Evolutionary conservation across 2,329 filamentous ascomycete species (phyloP).

Genomic region (Epichloe gansuensis): DNA sequence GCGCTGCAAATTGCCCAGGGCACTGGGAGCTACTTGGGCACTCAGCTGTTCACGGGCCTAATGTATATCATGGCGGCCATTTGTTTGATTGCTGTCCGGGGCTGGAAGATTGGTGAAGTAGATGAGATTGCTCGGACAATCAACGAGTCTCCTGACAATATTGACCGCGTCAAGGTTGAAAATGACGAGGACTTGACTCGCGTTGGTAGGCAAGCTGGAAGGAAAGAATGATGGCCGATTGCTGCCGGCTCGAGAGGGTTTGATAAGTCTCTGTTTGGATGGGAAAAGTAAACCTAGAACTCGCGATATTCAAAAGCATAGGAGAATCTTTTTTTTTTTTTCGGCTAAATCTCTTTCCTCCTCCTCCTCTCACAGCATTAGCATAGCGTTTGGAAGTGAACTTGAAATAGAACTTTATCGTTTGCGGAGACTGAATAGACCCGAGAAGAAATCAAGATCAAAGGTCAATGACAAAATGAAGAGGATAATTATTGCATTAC

Average conservation of each 20-base stretch:
- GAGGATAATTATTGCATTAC: too few species aligned
- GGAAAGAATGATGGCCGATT: conserved; percentile 22
- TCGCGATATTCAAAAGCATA: too few species aligned
- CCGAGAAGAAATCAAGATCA: too few species aligned
- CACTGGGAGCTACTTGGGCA: conserved; percentile 36
- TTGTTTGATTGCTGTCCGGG: conserved; percentile 21
- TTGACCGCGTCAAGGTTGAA: conserved; percentile 19
- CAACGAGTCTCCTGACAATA: conserved; percentile 17
- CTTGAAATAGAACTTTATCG: neutral
- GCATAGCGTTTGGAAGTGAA: neutral
- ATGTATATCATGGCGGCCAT: conserved; percentile 42
- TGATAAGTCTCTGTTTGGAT: conserved; percentile 7
- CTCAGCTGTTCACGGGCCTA: conserved; percentile 47
- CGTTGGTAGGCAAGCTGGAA: conserved; percentile 17
- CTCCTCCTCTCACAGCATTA: neutral
- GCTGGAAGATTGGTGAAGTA: conserved; percentile 27
- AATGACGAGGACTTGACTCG: conserved; percentile 18
- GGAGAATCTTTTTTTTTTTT: too few species aligned
- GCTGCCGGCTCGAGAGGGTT: conserved; percentile 17
- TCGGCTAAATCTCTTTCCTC: too few species aligned
- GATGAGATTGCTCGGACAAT: conserved; percentile 19
- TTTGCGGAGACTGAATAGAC: neutral
- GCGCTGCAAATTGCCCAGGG: conserved; percentile 40
- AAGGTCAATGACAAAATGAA: too few species aligned
- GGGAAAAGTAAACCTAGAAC: neutral